Percentiles rank a stretch among this genome's conserved stretches.
These are phyloP conservation scores for Cucumis hystrix DNA, from an alignment of 306 rosid genomes.

Conservation along the genomic window DNA sequence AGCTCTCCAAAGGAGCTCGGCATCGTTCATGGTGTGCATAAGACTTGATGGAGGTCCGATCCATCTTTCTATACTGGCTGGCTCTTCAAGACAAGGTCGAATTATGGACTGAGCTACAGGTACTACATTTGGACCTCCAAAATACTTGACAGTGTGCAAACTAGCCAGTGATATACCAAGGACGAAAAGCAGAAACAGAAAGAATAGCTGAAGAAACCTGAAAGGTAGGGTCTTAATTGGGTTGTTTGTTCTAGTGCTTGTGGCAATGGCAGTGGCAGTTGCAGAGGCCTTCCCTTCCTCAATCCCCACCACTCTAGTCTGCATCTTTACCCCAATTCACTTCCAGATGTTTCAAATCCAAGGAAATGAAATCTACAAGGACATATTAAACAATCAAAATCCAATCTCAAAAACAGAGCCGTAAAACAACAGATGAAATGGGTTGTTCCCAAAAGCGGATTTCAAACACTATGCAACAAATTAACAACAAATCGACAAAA, in stretches of 20 bases:
- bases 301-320: slow-evolving; percentile 28
- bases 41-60: slow-evolving; percentile 34
- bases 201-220: slow-evolving; percentile 36
- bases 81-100: slow-evolving; percentile 31
- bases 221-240: slow-evolving; percentile 37
- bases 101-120: slow-evolving; percentile 19
- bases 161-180: slow-evolving; percentile 41
- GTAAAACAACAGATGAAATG: not conserved
- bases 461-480: not conserved
- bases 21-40: slow-evolving; percentile 40
- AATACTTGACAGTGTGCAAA: slow-evolving; percentile 44
- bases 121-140: slow-evolving; percentile 27
- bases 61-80: slow-evolving; percentile 28
- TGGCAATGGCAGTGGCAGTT: not conserved
- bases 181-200: slow-evolving; percentile 35
- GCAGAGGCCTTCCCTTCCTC: slow-evolving; percentile 54
- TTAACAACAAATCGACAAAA: not conserved
- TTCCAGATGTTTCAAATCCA: not conserved
- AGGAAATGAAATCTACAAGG: not conserved
- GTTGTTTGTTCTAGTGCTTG: slow-evolving; percentile 16
- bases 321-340: slow-evolving; percentile 21
- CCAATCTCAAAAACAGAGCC: not conserved
- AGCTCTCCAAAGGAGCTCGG: slow-evolving; percentile 50
- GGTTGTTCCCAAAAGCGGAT: not conserved
- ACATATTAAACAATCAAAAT: not conserved